phyloP scores from a whole-genome alignment of 805 yeast genomes.

The Barnettozyma botsteinii region DNA sequence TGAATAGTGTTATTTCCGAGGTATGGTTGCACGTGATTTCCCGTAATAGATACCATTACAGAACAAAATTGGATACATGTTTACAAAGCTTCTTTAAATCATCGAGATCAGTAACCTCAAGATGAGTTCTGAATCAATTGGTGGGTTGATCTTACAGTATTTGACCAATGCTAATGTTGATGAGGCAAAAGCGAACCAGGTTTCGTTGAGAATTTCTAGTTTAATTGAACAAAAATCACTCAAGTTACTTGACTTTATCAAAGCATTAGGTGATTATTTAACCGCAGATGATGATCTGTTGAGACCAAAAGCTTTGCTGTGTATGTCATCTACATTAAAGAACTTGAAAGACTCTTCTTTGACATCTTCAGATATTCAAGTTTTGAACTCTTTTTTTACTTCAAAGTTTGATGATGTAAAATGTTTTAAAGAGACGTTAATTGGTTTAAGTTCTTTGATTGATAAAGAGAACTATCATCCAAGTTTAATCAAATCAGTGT shows the following conservation, averaged over 20 bases:
- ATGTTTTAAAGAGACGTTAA: constrained; percentile 45
- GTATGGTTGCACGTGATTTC: no score
- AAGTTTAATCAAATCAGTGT: constrained; percentile 31
- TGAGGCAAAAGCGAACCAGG: constrained; percentile 25
- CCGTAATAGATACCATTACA: no score
- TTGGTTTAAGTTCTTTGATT: constrained; percentile 48
- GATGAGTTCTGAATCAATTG: constrained; percentile 7
- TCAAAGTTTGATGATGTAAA: constrained; percentile 64
- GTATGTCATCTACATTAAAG: constrained; percentile 35
- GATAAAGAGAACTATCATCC: constrained; percentile 43
- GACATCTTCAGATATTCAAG: constrained; percentile 34
- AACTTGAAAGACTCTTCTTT: constrained; percentile 28
- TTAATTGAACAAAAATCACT: constrained; percentile 9
- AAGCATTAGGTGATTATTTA: constrained; percentile 53
- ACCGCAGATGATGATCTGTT: constrained; percentile 52
- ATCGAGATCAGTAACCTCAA: no score
- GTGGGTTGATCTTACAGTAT: constrained; percentile 29
- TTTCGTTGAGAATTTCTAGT: constrained; percentile 27
- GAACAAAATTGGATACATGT: no score
- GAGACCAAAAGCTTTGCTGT: constrained; percentile 44
- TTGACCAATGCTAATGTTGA: constrained; percentile 36
- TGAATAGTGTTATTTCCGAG: no score
- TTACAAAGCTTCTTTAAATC: no score
- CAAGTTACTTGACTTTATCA: constrained; percentile 47
- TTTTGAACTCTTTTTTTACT: constrained; percentile 45